A percentile compares a stretch with the other conserved stretches of the same genome.
Evolutionary conservation across 306 rosid genomes (phyloP).

Genomic region (Clitoria ternatea): DNA sequence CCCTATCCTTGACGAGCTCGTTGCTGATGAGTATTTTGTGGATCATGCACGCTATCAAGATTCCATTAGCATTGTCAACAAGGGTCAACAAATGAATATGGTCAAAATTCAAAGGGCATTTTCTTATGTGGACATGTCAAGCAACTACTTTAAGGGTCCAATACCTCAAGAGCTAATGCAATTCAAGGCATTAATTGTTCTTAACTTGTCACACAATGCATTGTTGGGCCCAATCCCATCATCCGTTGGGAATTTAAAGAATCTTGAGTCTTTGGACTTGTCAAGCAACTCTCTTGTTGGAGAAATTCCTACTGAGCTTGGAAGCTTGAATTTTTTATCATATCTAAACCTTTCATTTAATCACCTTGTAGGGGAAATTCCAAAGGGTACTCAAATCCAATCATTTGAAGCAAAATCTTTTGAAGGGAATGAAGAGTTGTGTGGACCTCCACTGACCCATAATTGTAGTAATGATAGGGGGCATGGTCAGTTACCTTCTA

Average conservation of each 20-base stretch:
- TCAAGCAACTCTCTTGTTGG: constrained; percentile 27
- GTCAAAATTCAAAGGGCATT: constrained; percentile 16
- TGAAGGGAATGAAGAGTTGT: constrained; percentile 30
- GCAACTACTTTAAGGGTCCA: constrained; percentile 26
- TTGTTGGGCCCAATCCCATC: constrained; percentile 29
- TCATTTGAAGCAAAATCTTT: constrained; percentile 32
- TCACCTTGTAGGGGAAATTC: constrained; percentile 31
- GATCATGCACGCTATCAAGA: constrained; percentile 24
- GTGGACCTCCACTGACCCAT: constrained; percentile 26
- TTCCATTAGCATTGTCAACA: constrained; percentile 12
- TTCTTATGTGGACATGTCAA: constrained; percentile 38
- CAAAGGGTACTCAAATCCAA: constrained; percentile 28
- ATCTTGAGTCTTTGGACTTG: constrained; percentile 43
- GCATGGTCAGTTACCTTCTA: neutral
- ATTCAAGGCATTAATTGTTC: constrained; percentile 3
- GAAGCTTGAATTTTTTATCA: constrained; percentile 17
- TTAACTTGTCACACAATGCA: constrained; percentile 40
- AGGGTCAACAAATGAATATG: constrained; percentile 18
- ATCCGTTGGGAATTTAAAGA: constrained; percentile 4
- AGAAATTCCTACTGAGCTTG: constrained; percentile 26
- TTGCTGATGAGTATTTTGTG: neutral
- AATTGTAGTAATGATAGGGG: neutral
- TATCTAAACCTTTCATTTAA: constrained; percentile 35
- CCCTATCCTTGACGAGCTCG: neutral
- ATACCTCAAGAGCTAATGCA: constrained; percentile 33